Base-by-base conservation (phyloP, 192 early-diverging fungal genomes). In the Phycomyces blakesleeanus region DNA sequence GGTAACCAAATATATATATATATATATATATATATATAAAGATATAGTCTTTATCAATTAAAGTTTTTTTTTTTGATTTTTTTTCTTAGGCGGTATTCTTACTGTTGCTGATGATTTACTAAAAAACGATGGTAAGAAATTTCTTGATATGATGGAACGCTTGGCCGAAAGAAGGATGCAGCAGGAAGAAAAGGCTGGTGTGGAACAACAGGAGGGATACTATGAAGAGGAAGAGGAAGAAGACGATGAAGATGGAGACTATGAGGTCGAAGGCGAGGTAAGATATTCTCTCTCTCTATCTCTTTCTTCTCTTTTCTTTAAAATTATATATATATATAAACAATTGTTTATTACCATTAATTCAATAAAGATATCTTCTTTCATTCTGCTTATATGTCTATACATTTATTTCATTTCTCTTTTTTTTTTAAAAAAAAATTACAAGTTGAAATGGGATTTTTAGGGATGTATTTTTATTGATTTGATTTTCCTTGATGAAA, bases 111-210 rank as follows among this genome's bases (percentile, higher is more conserved):
- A 95, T 61, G 91, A 95, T 74, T 86, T 95, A 51, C 74, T 95
- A 21, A 91, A 93, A 51, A 94, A 93, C 40, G 94, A 98, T 71
- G 92, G 95, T 24, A 89, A 87, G 69, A 96, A 95, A 76, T 96
- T 98, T 67, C 81, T 98, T 49, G 93, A 98, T 65, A 87, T 96
- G 78, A 96, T 98, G 95, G 95, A 96, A 72, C 87, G 88, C 20
- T 76, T 98, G 15, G 93, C 95, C 15, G 93, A 95, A 66, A 85
- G 90, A 51, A 89, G 91, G 51, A 89, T 96, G 74, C 89, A 91
- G 38, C 85, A 87, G 18, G 86, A 87, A 56, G 90, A 89, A 55
- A 83, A 82, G 26, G 63, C 52, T 39, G 76, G 59, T 37, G 66
- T 37, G 53, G 75, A 56, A 59, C 52, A 66, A 26, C 71, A 73